Base-by-base conservation (phyloP, 176 grass and related monocot genomes). In the Saccharum officinarum region DNA sequence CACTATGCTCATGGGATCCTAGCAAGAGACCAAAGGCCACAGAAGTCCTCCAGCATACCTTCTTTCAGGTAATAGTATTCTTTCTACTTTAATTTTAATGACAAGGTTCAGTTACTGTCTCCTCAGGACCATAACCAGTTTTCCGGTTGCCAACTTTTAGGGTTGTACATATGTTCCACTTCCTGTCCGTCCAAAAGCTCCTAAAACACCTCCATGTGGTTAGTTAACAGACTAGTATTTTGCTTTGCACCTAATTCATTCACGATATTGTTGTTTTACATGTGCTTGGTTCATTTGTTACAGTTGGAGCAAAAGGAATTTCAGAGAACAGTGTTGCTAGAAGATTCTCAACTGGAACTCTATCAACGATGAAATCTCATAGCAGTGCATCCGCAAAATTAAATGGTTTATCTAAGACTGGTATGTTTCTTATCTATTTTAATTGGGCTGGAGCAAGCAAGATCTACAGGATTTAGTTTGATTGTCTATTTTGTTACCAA, bases 1-100 rank as follows among this genome's bases (percentile, higher is more conserved):
- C 82, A 65, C 82, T 99, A 38, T 99, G 97, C 80, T 88, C 92
- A 20, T 99, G 97, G 97, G 92, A 99, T 84, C 94, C 97, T 86
- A 77, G 83, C 81, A 94, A 92, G 71, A 96, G 97, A 87, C 97
- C 94, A 49, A 99, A 94, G 83, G 94, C 97, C 26, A 72, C 90
- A 47, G 94, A 99, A 69, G 94, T 86, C 80, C 92, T 99, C 62
- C 90, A 91, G 74, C 94, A 97, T 88, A 67, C 86, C 42, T 99
- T 99, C 84, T 99, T 99, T 87, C 80, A 94, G 90, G 97, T 97
- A 86, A 75, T 61, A 50, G 33, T 73, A 28, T 42, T 62, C 10
- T 17, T 49, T 59, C 3, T 37, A 20, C 25, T 49, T 17, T 57
- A 9, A 52, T 69, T 26, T 16, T 33, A 46, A 41, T 72, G 54